Evolutionary conservation across 345 rosid species (phyloP).

Genomic region (Hibiscus mutabilis): DNA sequence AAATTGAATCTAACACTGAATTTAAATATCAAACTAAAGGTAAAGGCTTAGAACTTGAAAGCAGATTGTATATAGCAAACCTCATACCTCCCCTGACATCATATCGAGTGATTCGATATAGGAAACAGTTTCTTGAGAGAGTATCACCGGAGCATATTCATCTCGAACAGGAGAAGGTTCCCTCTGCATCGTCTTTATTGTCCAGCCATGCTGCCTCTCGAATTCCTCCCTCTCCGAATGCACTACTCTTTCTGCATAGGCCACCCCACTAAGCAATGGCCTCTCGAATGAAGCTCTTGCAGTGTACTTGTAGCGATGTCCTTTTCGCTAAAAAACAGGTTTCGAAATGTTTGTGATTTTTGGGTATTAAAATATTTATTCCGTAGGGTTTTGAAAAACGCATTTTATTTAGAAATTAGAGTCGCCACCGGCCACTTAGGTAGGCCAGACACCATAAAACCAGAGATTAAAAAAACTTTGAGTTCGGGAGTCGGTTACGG

Average conservation of each 20-base stretch:
- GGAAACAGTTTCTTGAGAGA: constrained; percentile 84
- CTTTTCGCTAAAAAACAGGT: too few relatives aligned
- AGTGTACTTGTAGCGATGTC: constrained; percentile 37
- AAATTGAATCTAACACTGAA: neutral
- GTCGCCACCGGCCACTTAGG: too few relatives aligned
- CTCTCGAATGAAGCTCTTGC: constrained; percentile 92
- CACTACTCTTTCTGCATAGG: constrained; percentile 72
- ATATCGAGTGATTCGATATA: constrained; percentile 86
- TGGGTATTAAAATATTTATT: too few relatives aligned
- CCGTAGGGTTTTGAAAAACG: too few relatives aligned
- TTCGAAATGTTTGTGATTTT: too few relatives aligned
- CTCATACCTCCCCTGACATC: constrained; percentile 95
- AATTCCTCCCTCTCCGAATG: constrained; percentile 63
- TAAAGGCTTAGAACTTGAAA: constrained; percentile 1
- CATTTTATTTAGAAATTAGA: too few relatives aligned
- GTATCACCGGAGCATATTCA: constrained; percentile 92
- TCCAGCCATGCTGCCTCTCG: constrained; percentile 80
- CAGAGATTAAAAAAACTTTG: too few relatives aligned
- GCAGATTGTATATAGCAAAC: neutral
- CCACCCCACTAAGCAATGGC: constrained; percentile 89
- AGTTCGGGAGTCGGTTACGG: too few relatives aligned
- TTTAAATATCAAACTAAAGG: neutral
- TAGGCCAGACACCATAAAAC: too few relatives aligned
- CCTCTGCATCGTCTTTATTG: constrained; percentile 77
- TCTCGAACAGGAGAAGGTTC: constrained; percentile 83